These are phyloP conservation scores for Wickerhamomyces rabaulensis DNA, from an alignment of 805 yeast species.

Conservation along the genomic window DNA sequence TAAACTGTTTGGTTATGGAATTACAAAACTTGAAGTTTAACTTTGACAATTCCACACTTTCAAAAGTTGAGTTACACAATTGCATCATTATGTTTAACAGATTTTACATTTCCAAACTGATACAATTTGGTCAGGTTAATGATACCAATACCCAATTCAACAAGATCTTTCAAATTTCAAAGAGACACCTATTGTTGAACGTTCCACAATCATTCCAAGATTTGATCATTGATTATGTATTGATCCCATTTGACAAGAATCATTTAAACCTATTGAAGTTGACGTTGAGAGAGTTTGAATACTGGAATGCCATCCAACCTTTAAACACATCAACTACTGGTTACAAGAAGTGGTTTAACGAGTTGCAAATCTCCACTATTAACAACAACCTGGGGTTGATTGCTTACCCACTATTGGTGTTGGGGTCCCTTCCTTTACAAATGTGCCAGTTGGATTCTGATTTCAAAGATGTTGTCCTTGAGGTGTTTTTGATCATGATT, in stretches of 20 bases:
- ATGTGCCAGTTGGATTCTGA: conserved; percentile 1
- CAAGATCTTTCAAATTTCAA: conserved; percentile 37
- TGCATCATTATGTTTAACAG: conserved; percentile 49
- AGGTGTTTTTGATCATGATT: conserved; percentile 7
- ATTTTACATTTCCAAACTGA: conserved; percentile 20
- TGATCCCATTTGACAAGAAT: conserved; percentile 31
- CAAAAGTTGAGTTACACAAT: conserved; percentile 43
- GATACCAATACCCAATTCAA: conserved; percentile 6
- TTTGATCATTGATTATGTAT: conserved; percentile 41
- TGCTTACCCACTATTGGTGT: conserved; percentile 36
- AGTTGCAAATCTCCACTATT: conserved; percentile 25
- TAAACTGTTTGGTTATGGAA: conserved; percentile 19
- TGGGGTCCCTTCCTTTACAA: conserved; percentile 6
- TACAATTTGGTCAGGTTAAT: conserved; percentile 8
- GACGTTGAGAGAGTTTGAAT: conserved; percentile 44
- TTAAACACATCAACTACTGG: conserved; percentile 2
- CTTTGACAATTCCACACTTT: conserved; percentile 17
- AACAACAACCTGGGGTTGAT: conserved; percentile 50
- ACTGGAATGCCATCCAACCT: conserved; percentile 8
- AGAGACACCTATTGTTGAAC: conserved; percentile 43
- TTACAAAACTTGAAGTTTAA: conserved; percentile 20
- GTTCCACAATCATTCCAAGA: conserved; percentile 48
- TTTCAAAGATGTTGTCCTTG: conserved; percentile 4
- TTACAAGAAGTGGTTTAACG: conserved; percentile 2
- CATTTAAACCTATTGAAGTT: conserved; percentile 42